These are phyloP conservation scores for Ottelia alismoides DNA, from an alignment of 106 monocot species.

Conservation along the genomic window DNA sequence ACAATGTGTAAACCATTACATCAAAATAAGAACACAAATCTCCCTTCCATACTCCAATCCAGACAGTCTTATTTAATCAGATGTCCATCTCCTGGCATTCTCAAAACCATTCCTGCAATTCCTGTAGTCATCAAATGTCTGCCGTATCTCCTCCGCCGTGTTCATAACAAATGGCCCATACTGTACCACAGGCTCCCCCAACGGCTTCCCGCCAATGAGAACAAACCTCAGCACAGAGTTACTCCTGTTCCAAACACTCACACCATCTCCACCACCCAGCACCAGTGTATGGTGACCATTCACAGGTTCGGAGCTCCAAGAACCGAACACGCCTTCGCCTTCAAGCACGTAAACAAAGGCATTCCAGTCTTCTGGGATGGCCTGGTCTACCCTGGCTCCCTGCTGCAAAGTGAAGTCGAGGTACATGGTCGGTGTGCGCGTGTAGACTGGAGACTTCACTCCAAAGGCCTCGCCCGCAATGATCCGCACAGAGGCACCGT, in stretches of 20 bases:
- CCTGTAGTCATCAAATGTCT: slow-evolving; percentile 53
- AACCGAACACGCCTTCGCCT: slow-evolving; percentile 75
- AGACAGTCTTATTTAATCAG: too few relatives aligned
- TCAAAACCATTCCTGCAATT: slow-evolving; percentile 68
- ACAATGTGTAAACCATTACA: too few relatives aligned
- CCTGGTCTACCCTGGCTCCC: slow-evolving; percentile 49
- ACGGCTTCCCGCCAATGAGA: slow-evolving; percentile 60
- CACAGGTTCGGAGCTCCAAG: slow-evolving; percentile 3
- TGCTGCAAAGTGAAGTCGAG: slow-evolving; percentile 83
- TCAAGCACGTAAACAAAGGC: slow-evolving; percentile 66
- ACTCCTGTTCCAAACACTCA: slow-evolving; percentile 55
- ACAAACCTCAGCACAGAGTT: slow-evolving; percentile 35
- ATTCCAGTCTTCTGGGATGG: slow-evolving; percentile 55
- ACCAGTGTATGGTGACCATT: slow-evolving; percentile 49
- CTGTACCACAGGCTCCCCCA: slow-evolving; percentile 70
- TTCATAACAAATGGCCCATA: slow-evolving; percentile 91
- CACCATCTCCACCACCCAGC: slow-evolving; percentile 58
- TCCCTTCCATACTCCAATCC: too few relatives aligned
- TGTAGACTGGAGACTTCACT: slow-evolving; percentile 78
- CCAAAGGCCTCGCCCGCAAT: slow-evolving; percentile 90
- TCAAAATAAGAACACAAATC: too few relatives aligned
- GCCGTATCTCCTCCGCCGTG: slow-evolving; percentile 66
- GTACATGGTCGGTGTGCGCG: slow-evolving; percentile 85
- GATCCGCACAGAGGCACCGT: slow-evolving; percentile 66
- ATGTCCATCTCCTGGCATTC: slow-evolving; percentile 77